Evolutionary conservation across 2,329 filamentous ascomycete genomes (phyloP), one percentile per base, ranked within the genome.

Genomic region (Fusarium continuum): DNA sequence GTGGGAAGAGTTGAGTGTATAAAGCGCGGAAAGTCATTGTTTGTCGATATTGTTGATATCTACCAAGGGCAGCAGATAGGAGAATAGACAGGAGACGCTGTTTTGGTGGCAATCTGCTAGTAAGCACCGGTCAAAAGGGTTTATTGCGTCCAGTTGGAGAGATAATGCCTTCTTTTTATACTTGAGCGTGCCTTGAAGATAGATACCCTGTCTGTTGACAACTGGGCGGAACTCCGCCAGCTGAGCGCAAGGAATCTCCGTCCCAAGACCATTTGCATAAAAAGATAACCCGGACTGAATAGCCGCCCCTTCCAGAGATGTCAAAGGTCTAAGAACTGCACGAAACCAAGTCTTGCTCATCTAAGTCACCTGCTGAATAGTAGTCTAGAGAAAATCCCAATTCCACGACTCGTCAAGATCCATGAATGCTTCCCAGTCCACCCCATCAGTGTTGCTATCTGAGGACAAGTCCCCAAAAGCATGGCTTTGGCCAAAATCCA

Each of bases 381-480:
- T 23, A n/a, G 28, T 48, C 19, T 51, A 70, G 7, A 67, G 16
- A 5, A 69, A 55, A 35, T 65, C 29, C 68, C 68, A 70, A 5
- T 53, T 47, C 38, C 57, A 65, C 8, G 50, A 58, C 8, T 44
- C 58, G 11, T 61, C 56, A 1, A 60, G 23, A 26, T 66, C 54
- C 6, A 68, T 53, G 56, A 68, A 50, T 14, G 46, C 36, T 2
- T 70, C 61, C 66, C 68, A 69, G 8, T 60, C 66, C 28, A 70
- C 64, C 0, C 40, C 36, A 28, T 32, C 46, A 4, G n/a, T 16
- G 1, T 39, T 45, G 0, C 44, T 40, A 2, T 41, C 20, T 13
- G 48, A 32, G 3, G 29, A 34, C 3, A 6, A 9, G n/a, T 29
- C 35, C 4, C 32, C 32, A 5, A 44, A 31, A 1, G 8, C 25